A percentile compares a stretch with the other conserved stretches of the same genome.
These are phyloP conservation scores for Coniella vitis DNA, from an alignment of 2,329 filamentous ascomycete species.

Conservation along the genomic window DNA sequence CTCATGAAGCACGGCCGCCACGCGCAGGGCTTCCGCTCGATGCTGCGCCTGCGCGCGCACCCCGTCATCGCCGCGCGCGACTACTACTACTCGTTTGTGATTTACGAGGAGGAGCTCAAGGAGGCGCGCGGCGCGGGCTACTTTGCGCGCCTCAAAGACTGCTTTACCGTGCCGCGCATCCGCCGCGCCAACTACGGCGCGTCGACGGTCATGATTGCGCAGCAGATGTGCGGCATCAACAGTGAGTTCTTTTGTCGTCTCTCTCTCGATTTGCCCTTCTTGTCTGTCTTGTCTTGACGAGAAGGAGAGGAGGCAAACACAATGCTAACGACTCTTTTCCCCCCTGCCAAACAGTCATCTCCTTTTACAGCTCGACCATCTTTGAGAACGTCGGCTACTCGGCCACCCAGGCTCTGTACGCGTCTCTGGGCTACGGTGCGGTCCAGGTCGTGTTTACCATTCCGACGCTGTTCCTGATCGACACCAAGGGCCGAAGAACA, in stretches of 20 bases:
- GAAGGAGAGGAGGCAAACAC: too few species aligned
- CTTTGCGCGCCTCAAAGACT: constrained; percentile 53
- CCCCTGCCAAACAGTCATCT: constrained; percentile 40
- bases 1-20: constrained; percentile 61
- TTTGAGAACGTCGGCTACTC: constrained; percentile 51
- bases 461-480: constrained; percentile 25
- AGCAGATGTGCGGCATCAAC: constrained; percentile 54
- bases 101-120: constrained; percentile 45
- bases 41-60: constrained; percentile 45
- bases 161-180: constrained; percentile 63
- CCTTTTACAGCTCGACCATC: constrained; percentile 65
- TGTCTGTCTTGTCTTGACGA: too few species aligned
- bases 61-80: constrained; percentile 54
- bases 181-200: constrained; percentile 69
- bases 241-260: constrained; percentile 23
- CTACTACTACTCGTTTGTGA: constrained; percentile 57
- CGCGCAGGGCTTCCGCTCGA: constrained; percentile 49
- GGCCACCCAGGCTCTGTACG: constrained; percentile 49
- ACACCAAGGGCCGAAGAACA: constrained; percentile 23
- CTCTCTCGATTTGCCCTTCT: too few species aligned
- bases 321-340: background rate
- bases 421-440: constrained; percentile 56
- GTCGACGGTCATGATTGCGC: constrained; percentile 72
- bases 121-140: constrained; percentile 43
- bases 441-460: constrained; percentile 19